phyloP scores from a whole-genome alignment of 1,284 basidiomycete species.

The Apiotrichum brassicae region DNA sequence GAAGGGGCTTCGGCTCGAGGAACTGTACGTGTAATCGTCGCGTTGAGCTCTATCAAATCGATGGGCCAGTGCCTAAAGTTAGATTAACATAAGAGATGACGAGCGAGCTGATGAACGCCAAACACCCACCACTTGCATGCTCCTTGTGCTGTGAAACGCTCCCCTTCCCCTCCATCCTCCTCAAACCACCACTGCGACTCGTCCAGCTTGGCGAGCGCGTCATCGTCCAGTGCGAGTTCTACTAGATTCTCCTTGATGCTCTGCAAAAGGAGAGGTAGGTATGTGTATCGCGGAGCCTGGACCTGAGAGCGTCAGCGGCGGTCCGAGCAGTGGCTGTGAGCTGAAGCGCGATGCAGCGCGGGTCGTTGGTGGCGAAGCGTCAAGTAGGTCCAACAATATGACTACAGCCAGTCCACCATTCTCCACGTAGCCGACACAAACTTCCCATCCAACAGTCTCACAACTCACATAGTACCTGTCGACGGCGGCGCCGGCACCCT shows the following conservation, averaged over 20 bases:
- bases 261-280: slow-evolving; percentile 80
- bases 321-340: too few relatives aligned
- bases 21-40: slow-evolving; percentile 26
- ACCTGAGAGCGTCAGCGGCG: slow-evolving; percentile 36
- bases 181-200: slow-evolving; percentile 96
- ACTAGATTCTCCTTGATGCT: slow-evolving; percentile 78
- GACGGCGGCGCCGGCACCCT: slow-evolving; percentile 23
- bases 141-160: slow-evolving; percentile 49
- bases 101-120: neutral
- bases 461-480: slow-evolving; percentile 43
- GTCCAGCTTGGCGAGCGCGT: slow-evolving; percentile 53
- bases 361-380: too few relatives aligned
- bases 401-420: too few relatives aligned
- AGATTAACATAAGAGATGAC: neutral
- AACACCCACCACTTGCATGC: slow-evolving; percentile 62
- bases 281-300: slow-evolving; percentile 75
- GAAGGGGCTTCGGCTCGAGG: slow-evolving; percentile 7
- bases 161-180: slow-evolving; percentile 49
- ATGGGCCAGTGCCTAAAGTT: slow-evolving; percentile 84
- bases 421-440: too few relatives aligned
- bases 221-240: slow-evolving; percentile 81
- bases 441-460: too few relatives aligned
- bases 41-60: slow-evolving; percentile 79
- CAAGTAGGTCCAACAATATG: too few relatives aligned
- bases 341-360: too few relatives aligned